These are phyloP conservation scores for Marasmius oreades DNA, from an alignment of 1,284 basidiomycete genomes.

Conservation along the genomic window DNA sequence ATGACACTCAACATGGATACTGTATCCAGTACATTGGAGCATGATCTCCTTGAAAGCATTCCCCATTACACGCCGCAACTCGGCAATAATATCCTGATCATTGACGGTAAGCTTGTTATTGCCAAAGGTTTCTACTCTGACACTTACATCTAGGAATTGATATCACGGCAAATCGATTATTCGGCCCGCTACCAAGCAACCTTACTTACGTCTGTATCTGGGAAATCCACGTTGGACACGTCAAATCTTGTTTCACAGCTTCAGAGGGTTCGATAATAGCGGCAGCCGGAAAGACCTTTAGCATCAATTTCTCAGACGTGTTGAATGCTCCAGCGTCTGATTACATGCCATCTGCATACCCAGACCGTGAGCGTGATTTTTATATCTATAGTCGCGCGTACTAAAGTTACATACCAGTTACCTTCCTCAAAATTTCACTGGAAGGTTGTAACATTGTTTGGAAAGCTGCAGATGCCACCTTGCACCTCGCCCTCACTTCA, in stretches of 20 bases:
- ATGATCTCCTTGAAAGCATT: constrained; percentile 46
- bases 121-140: constrained; percentile 18
- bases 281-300: constrained; percentile 57
- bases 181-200: constrained; percentile 83
- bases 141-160: constrained; percentile 56
- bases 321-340: constrained; percentile 78
- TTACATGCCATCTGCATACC: constrained; percentile 60
- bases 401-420: constrained; percentile 40
- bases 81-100: constrained; percentile 42
- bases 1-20: constrained; percentile 73
- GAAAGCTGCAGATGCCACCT: constrained; percentile 46
- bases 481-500: constrained; percentile 53
- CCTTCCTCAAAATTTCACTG: constrained; percentile 64
- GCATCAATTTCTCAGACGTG: constrained; percentile 68
- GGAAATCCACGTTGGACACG: constrained; percentile 70
- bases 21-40: constrained; percentile 48
- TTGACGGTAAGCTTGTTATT: constrained; percentile 52
- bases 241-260: constrained; percentile 59
- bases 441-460: constrained; percentile 54
- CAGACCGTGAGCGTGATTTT: constrained; percentile 59
- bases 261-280: constrained; percentile 50
- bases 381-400: neutral
- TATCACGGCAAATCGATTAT: constrained; percentile 79
- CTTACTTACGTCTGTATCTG: constrained; percentile 88
- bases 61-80: constrained; percentile 21